phyloP scores from a whole-genome alignment of 73 alveolate genomes.

The Tetrahymena elliotti region DNA sequence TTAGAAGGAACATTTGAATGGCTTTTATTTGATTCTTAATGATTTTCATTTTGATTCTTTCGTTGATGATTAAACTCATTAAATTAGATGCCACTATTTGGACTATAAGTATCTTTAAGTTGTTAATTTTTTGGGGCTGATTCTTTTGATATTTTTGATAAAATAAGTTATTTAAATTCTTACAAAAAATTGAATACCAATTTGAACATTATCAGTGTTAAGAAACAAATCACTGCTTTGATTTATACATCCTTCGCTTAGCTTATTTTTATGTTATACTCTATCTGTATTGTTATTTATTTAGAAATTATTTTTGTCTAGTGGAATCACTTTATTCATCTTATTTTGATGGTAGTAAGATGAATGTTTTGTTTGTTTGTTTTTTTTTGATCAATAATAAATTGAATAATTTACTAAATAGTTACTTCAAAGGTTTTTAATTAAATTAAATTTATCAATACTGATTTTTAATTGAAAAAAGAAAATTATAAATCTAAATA shows the following conservation, averaged over 20 bases:
- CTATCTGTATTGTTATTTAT: no score
- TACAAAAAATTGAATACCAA: no score
- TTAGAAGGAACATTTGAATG: background rate
- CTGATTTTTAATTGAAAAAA: no score
- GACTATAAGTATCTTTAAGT: background rate
- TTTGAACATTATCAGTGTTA: background rate
- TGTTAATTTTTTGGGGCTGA: background rate
- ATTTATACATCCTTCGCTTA: background rate
- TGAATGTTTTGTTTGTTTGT: background rate
- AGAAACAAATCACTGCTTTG: background rate
- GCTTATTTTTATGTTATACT: no score
- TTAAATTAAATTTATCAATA: no score
- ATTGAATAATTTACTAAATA: background rate
- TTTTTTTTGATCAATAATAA: no score
- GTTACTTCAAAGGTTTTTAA: background rate
- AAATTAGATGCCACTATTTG: background rate
- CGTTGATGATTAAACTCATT: background rate
- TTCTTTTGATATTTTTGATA: background rate
- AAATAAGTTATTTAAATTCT: no score
- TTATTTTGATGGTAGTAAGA: no score
- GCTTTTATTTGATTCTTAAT: background rate
- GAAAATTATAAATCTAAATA: no score
- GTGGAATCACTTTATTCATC: background rate
- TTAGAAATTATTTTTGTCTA: background rate
- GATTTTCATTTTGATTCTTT: background rate